Base-by-base conservation (phyloP, 768 basidiomycete genomes). In the Cystofilobasidium capitatum region DNA sequence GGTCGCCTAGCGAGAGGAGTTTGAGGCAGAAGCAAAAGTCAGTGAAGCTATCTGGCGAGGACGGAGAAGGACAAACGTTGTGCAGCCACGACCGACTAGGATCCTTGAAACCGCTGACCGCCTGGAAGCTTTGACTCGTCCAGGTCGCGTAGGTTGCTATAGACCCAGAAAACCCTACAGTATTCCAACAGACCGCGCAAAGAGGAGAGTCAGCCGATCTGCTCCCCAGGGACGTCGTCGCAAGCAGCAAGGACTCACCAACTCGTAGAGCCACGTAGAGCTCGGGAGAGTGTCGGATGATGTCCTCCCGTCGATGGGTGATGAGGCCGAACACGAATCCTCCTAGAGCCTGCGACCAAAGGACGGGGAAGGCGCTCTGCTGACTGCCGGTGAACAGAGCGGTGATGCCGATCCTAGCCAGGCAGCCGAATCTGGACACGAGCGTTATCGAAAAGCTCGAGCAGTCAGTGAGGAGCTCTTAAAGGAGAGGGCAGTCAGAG, bases 101-200 rank as follows among this genome's bases (percentile, higher is more conserved):
- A 10, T 79, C 76, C 40, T 79, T 79, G 2, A 82, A 78, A 74
- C 97, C 89, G 0, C 87, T 80, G 85, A 92, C 98, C 0, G 91
- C 88, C 62, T 82, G 77, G 74, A 94, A 98, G 0, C 91, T 77
- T 69, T 93, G 89, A 13, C 88, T 74, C 76, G 96, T 89, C 96
- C 96, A 98, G 44, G 86, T 83, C n/a, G 93, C 94, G 79, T 97
- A 98, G 2, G 92, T 97, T 10, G 96, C 98, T 71, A 98, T 77
- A 1, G 91, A 93, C 3, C 94, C 94, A 74, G 93, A 97, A 76
- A 97, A 67, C 86, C 90, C 91, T 68, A 5, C 12, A 55, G 29
- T 14, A 31, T 16, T 31, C 14, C 51, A 17, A 8, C 29, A 6
- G 29, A 3, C 8, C 10, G 26, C 26, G 8, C 16, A 17, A n/a